Base-by-base conservation (phyloP, 2,329 filamentous ascomycete genomes). In the Monosporascus sp. region DNA sequence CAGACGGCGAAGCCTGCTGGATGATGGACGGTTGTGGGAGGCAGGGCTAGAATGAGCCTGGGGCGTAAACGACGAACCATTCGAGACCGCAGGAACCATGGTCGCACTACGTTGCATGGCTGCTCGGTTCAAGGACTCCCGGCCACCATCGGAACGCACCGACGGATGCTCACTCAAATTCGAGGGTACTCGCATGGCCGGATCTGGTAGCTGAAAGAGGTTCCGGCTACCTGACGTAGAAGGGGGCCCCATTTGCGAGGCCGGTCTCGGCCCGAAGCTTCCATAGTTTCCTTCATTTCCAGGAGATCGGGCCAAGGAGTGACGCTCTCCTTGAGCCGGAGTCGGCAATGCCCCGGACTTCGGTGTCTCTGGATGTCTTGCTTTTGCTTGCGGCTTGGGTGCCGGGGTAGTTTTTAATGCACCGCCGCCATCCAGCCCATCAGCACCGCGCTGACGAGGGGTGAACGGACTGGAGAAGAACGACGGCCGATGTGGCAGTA, bases 181-280 rank as follows among this genome's bases (percentile, higher is more conserved):
- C 2, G 71, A 68, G 9, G 72, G 68, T 15, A 74, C 67, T 31
- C 67, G 68, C 38, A 84, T 71, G 0, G 81, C 81, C 2, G 81
- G 81, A 6, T 65, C 78, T 0, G 81, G 81, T 14, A 84, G 69
- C 59, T 77, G 76, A 53, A 83, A 82, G 1, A 70, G 67, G 36
- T 69, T 68, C 52, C 60, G 70, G 52, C 55, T 68, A 51, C 49
- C 63, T 49, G 20, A 56, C 54, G 27, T 64, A 24, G 52, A 54
- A 47, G 59, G 48, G 34, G 48, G 52, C 22, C 14, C 25, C 11
- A 57, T 58, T 53, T 54, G 53, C 50, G 55, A 46, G 31, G 69
- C 72, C 0, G 77, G 73, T 1, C 77, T 74, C 2, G 70, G 63
- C 9, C 73, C 70, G 53, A 83, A 77, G 66, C 80, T 83, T 41